A percentile compares a stretch with the other conserved stretches of the same genome.
Evolutionary conservation across 192 early-diverging fungal species (phyloP).

Genomic region (Haplosporangium gracile): DNA sequence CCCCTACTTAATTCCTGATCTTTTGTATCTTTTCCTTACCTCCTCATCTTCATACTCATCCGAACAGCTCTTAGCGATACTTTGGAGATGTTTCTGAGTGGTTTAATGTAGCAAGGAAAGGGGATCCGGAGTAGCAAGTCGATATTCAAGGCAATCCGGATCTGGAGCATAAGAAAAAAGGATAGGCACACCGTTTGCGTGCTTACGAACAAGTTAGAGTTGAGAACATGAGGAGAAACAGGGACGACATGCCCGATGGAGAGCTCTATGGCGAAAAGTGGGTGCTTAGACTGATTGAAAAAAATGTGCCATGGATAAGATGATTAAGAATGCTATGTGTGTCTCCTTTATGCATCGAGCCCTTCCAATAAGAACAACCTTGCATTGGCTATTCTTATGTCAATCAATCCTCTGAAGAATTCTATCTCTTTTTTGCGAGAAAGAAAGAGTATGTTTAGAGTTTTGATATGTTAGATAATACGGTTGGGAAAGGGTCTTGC

Average conservation of each 20-base stretch:
- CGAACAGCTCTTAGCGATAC: neutral
- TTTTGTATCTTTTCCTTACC: too few species aligned
- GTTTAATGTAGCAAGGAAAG: neutral
- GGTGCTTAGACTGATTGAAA: neutral
- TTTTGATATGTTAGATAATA: neutral
- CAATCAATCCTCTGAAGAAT: neutral
- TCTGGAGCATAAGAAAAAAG: neutral
- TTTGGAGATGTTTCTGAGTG: neutral
- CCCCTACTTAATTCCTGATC: neutral
- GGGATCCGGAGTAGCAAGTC: neutral
- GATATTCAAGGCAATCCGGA: neutral
- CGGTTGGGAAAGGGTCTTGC: neutral
- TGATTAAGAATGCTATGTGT: neutral
- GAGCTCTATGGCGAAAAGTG: neutral
- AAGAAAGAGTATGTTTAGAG: neutral
- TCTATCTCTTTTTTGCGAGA: neutral
- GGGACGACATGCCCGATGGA: neutral
- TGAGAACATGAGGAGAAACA: neutral
- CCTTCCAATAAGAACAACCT: neutral
- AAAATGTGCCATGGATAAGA: neutral
- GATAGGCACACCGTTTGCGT: neutral
- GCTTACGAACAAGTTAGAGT: neutral
- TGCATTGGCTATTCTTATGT: neutral
- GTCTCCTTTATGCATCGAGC: neutral
- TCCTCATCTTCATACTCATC: neutral